Conservation (phyloP, 1,139 yeast genomes). For the Kodamaea alishanica region DNA sequence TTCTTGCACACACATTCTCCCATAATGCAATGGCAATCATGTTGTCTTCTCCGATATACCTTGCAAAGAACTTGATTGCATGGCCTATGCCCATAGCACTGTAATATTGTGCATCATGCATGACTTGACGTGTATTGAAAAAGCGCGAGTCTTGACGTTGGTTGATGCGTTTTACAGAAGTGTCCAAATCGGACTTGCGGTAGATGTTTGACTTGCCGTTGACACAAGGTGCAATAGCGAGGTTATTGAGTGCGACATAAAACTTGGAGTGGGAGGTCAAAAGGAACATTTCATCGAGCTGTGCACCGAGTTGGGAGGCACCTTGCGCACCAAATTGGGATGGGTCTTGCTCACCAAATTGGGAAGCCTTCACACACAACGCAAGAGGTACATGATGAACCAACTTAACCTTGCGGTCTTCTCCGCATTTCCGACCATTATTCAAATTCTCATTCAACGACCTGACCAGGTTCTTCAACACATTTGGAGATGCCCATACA, state of each 20-base stretch:
- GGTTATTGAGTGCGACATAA: conserved; percentile 70
- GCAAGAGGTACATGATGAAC: conserved; percentile 83
- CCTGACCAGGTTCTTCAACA: conserved; percentile 62
- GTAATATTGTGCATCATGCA: conserved; percentile 29
- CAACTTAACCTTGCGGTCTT: conserved; percentile 49
- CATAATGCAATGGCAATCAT: conserved; percentile 88
- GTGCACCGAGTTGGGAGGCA: conserved; percentile 51
- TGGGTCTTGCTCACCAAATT: neutral
- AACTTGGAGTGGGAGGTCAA: conserved; percentile 82
- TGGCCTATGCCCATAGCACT: conserved; percentile 46
- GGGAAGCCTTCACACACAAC: conserved; percentile 28
- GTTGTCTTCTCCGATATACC: conserved; percentile 88
- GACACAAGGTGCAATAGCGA: conserved; percentile 85
- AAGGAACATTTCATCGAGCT: conserved; percentile 81
- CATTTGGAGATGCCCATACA: conserved; percentile 71
- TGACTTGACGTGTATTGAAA: conserved; percentile 30
- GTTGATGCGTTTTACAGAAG: conserved; percentile 41
- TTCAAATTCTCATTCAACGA: conserved; percentile 47
- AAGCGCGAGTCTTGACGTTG: conserved; percentile 20
- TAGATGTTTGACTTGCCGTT: conserved; percentile 89
- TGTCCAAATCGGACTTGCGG: conserved; percentile 64
- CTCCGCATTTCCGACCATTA: conserved; percentile 33
- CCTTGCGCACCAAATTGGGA: neutral
- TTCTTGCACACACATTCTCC: conserved; percentile 65
- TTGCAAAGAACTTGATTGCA: conserved; percentile 62